A percentile compares a stretch with the other conserved stretches of the same genome.
Conservation (phyloP, 1,284 basidiomycete species). For the Trametes polyzona region DNA sequence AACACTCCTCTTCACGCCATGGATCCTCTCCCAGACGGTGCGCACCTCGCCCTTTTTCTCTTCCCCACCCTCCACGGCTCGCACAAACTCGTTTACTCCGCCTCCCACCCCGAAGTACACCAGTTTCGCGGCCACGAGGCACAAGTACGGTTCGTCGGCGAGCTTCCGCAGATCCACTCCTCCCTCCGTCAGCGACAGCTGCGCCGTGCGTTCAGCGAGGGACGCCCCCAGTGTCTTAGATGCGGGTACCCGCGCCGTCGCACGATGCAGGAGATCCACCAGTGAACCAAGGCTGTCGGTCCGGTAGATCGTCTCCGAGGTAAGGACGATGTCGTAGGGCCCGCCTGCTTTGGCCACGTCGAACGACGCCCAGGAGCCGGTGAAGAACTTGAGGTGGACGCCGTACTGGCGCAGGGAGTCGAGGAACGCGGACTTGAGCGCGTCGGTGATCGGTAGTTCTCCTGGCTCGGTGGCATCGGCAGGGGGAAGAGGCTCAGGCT, state of each 20-base stretch:
- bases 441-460: conserved; percentile 65
- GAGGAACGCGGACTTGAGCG: conserved; percentile 69
- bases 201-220: conserved; percentile 3
- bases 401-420: conserved; percentile 54
- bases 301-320: conserved; percentile 93
- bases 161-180: not conserved
- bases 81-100: conserved; percentile 77
- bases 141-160: conserved; percentile 39
- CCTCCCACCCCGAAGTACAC: conserved; percentile 98
- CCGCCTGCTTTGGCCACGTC: conserved; percentile 34
- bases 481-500: conserved; percentile 28
- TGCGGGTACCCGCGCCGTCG: conserved; percentile 28
- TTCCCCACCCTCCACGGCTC: conserved; percentile 47
- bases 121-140: conserved; percentile 86
- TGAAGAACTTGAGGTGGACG: conserved; percentile 76
- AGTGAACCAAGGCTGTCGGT: conserved; percentile 71
- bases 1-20: conserved; percentile 69
- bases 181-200: not conserved
- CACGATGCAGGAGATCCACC: conserved; percentile 53
- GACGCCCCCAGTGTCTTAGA: not conserved
- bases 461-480: conserved; percentile 39
- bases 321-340: conserved; percentile 76
- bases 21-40: conserved; percentile 58
- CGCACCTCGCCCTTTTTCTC: conserved; percentile 42
- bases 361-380: conserved; percentile 80